Evolutionary conservation across 805 yeast species (phyloP).

Genomic region (Candida oleophila): DNA sequence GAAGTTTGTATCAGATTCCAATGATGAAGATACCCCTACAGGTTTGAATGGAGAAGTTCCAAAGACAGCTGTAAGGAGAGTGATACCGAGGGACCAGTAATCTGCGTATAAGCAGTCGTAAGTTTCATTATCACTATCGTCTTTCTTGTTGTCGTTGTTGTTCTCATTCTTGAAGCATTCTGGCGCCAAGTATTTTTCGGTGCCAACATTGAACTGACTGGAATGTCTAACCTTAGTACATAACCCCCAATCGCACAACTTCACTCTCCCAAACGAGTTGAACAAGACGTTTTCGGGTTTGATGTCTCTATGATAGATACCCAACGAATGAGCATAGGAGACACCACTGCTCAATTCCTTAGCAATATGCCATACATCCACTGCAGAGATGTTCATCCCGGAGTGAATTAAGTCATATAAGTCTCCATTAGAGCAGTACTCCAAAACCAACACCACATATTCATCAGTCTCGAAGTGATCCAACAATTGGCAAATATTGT

Average conservation of each 20-base stretch:
- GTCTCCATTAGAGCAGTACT: conserved; percentile 67
- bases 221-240: conserved; percentile 41
- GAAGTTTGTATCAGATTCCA: conserved; percentile 39
- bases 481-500: conserved; percentile 56
- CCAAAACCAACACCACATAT: conserved; percentile 58
- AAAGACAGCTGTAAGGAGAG: conserved; percentile 48
- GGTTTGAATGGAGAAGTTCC: conserved; percentile 55
- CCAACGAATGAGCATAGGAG: conserved; percentile 52
- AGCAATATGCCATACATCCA: conserved; percentile 39
- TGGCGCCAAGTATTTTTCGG: conserved; percentile 63
- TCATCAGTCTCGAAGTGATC: conserved; percentile 56
- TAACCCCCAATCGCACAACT: conserved; percentile 75
- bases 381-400: conserved; percentile 11
- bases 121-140: conserved; percentile 4
- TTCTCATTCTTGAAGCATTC: conserved; percentile 42
- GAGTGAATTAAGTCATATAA: conserved; percentile 55
- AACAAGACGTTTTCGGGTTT: conserved; percentile 72
- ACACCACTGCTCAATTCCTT: conserved; percentile 55
- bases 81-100: conserved; percentile 55
- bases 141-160: conserved; percentile 22
- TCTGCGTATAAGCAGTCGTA: conserved; percentile 51
- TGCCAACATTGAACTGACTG: conserved; percentile 46
- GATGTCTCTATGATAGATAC: conserved; percentile 68
- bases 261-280: conserved; percentile 49
- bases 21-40: conserved; percentile 3